These are phyloP conservation scores for Pseudogymnoascus sp. DNA, from an alignment of 2,329 filamentous ascomycete genomes.

Conservation along the genomic window DNA sequence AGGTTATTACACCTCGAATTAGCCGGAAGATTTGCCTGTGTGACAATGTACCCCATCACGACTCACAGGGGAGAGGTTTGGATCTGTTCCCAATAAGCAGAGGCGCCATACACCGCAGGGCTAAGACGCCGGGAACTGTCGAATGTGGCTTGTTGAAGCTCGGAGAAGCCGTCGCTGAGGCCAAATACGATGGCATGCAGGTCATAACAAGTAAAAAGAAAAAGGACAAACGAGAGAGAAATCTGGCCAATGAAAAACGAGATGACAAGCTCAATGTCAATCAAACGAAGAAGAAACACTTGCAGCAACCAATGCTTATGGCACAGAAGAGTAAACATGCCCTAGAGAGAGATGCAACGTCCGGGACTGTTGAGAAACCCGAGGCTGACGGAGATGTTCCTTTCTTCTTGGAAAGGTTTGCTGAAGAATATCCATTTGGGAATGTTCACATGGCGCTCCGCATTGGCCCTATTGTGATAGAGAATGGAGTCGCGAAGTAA, in stretches of 20 bases:
- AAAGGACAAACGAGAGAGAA: not conserved
- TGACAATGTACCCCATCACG: conserved; percentile 16
- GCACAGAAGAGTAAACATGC: not conserved
- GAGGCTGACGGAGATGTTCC: conserved; percentile 19
- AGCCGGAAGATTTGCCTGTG: conserved; percentile 28
- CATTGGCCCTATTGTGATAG: conserved; percentile 34
- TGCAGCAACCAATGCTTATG: not conserved
- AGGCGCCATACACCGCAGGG: not conserved
- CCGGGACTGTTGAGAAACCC: conserved; percentile 2
- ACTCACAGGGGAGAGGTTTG: conserved; percentile 14
- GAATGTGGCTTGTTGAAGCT: not conserved
- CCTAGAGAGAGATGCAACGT: not conserved
- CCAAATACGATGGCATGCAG: not conserved
- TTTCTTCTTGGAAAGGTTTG: conserved; percentile 18
- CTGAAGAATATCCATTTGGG: conserved; percentile 30
- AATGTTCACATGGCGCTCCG: conserved; percentile 36
- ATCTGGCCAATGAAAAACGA: not conserved
- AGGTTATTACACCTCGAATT: conserved; percentile 25
- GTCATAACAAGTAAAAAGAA: not conserved
- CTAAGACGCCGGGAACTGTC: not conserved
- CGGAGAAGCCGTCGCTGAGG: not conserved
- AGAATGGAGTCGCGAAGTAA: conserved; percentile 34
- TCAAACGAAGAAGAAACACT: not conserved
- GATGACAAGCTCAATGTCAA: not conserved
- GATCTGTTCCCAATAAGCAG: not conserved